Evolutionary conservation across 345 rosid genomes (phyloP), one percentile per base, ranked within the genome.

Genomic region (Syzygium aqueum): DNA sequence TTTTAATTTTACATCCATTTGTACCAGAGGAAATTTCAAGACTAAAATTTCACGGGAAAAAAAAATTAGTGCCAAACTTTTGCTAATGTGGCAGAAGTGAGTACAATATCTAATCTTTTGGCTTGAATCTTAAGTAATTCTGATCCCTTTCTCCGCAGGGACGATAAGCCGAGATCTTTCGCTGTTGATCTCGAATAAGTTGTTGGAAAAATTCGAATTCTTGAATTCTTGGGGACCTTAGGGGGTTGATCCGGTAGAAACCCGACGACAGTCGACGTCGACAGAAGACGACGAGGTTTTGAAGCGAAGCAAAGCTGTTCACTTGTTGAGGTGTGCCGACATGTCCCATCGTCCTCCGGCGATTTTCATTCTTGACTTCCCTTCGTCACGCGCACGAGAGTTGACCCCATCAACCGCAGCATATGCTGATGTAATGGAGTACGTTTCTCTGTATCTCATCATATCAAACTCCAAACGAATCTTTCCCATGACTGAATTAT

Each of bases 21-120:
- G n/a, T 56, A 56, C 1, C 0, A 0, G 6, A 23, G 61, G 2
- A 1, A 56, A 23, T 56, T 1, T 56, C n/a, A 23, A 56, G n/a
- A 22, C n/a, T 23, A 56, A 56, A 23, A 9, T 56, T 56, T 56
- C n/a, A 23, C 27, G 23, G 7, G 23, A 56, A 56, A 56, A 23
- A 56, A 56, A 23, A 9, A 9, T 9, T 23, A 9, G 10, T 56
- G 61, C 13, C 0, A 56, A 56, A 56, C 43, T 40, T 40, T 40
- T 40, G 43, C 5, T 40, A 40, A 56, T 23, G 4, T 56, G 2
- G n/a, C 27, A 56, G 61, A 9, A 56, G 23, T 56, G n/a, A 56
- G 61, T 0, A 56, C 61, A 3, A 8, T 56, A 9, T 56, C 61
- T 23, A 56, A 23, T 56, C 23, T 23, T 22, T 56, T 9, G 23